These are phyloP conservation scores for Neophaeococcomyces aloes DNA, from an alignment of 2,329 filamentous ascomycete species.

Conservation along the genomic window DNA sequence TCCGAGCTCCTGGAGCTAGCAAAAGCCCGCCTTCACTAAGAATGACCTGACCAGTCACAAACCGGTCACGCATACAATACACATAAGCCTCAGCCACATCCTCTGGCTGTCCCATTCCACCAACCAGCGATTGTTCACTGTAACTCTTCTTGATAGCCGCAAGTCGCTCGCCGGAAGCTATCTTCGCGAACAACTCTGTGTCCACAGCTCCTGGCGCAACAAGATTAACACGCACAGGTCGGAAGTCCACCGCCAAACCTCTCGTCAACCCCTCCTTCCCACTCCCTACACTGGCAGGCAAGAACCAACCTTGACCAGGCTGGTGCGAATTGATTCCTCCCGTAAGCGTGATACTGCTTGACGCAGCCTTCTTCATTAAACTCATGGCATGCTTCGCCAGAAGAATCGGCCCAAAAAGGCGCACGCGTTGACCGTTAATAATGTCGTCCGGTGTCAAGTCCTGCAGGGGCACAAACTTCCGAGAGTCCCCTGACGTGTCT, in stretches of 20 bases:
- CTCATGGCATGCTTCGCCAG: constrained; percentile 32
- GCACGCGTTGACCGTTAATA: constrained; percentile 23
- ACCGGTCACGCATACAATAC: constrained; percentile 35
- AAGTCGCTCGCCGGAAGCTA: constrained; percentile 13
- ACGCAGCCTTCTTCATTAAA: constrained; percentile 25
- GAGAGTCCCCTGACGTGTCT: constrained; percentile 39
- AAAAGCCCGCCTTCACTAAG: constrained; percentile 30
- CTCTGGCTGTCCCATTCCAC: constrained; percentile 23
- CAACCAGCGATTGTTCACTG: constrained; percentile 23
- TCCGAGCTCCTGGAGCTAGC: constrained; percentile 9
- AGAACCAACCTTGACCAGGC: constrained; percentile 27
- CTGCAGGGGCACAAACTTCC: constrained; percentile 16
- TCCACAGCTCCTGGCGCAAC: constrained; percentile 33
- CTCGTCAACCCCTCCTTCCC: constrained; percentile 27
- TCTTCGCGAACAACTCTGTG: constrained; percentile 30
- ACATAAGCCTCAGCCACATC: constrained; percentile 37
- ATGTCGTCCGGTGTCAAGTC: constrained; percentile 21
- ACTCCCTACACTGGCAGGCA: constrained; percentile 22
- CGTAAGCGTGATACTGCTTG: constrained; percentile 33
- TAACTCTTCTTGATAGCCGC: constrained; percentile 26
- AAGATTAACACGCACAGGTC: constrained; percentile 34
- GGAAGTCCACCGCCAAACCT: constrained; percentile 33
- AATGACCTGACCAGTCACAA: constrained; percentile 28
- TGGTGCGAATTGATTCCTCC: constrained; percentile 28
- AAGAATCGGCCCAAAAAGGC: constrained; percentile 27